Base-by-base conservation (phyloP, 2,329 filamentous ascomycete species). In the Venturia effusa region DNA sequence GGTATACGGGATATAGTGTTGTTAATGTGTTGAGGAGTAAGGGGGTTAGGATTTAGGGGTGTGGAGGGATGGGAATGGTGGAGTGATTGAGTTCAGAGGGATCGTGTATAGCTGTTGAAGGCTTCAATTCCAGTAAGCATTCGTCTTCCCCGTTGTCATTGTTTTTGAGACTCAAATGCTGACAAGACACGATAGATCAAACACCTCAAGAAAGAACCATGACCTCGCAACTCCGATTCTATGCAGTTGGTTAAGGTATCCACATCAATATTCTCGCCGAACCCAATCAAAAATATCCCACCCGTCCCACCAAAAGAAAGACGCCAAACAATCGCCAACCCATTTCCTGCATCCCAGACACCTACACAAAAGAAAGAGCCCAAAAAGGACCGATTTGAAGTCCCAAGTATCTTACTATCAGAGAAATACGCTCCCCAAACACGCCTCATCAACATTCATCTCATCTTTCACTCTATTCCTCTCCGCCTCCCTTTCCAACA, bases 11-110 rank as follows among this genome's bases (percentile, higher is more conserved):
- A 3, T 84, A 84, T 63, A 89, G 89, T 6, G 82, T 87, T 19
- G 76, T 97, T 64, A 96, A 96, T 71, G 81, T 96, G 61, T 77
- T 96, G 68, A 84, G 92, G 76, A 97, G 91, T 75, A 96, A 92
- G 78, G 93, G 93, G 0, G 79, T 92, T 67, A 87, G 88, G 72
- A 85, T 97, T 19, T 64, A 22, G n/a, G 17, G 2, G 13, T 27
- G 10, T 19, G 51, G n/a, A 10, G 13, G 51, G 19, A 27, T 11
- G 11, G 17, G 17, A 45, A 22, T 2, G 4, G 37, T 41, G 17
- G n/a, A n/a, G n/a, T n/a, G n/a, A n/a, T 13, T n/a, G 17, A 43
- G 17, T 3, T 7, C 40, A 43, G n/a, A 13, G 40, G 40, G 40
- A 43, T 43, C 40, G 15, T 17, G 40, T 43, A 3, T 43, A 43